Conservation (phyloP, 768 basidiomycete species). For the Suillus clintonianus region DNA sequence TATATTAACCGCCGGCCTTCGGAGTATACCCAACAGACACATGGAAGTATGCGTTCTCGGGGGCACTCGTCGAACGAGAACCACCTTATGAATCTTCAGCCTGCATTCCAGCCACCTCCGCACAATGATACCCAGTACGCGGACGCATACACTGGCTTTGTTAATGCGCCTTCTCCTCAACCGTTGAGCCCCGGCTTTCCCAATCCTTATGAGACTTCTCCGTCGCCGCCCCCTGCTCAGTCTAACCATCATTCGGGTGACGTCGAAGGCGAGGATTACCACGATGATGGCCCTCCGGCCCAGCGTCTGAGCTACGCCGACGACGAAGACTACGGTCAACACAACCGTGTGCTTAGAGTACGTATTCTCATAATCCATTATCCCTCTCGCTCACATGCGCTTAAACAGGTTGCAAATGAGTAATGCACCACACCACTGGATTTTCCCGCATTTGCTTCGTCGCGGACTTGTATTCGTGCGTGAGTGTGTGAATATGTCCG, state of each 20-base stretch:
- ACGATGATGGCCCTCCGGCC: conserved; percentile 8
- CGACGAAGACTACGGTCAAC: conserved; percentile 29
- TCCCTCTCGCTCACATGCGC: not conserved
- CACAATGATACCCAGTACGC: conserved; percentile 17
- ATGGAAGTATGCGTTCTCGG: conserved; percentile 21
- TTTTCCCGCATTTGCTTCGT: not conserved
- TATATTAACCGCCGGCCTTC: conserved; percentile 26
- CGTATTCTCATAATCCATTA: conserved; percentile 6
- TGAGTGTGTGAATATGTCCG: not conserved
- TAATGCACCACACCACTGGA: not conserved
- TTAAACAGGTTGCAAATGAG: not conserved
- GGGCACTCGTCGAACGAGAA: conserved; percentile 18
- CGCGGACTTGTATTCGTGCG: not conserved
- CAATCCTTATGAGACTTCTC: conserved; percentile 22
- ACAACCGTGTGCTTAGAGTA: conserved; percentile 29
- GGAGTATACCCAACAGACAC: conserved; percentile 27
- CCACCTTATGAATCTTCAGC: conserved; percentile 19
- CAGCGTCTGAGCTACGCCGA: conserved; percentile 34
- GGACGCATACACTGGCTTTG: conserved; percentile 32
- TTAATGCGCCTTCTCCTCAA: conserved; percentile 10
- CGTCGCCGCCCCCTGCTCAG: conserved; percentile 15
- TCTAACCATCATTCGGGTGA: conserved; percentile 12
- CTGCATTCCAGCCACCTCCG: conserved; percentile 29
- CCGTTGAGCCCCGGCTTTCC: conserved; percentile 10
- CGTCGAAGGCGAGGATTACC: conserved; percentile 10